Evolutionary conservation across 2,329 filamentous ascomycete genomes (phyloP), one percentile per base, ranked within the genome.

Genomic region (Colletotrichum cereale): DNA sequence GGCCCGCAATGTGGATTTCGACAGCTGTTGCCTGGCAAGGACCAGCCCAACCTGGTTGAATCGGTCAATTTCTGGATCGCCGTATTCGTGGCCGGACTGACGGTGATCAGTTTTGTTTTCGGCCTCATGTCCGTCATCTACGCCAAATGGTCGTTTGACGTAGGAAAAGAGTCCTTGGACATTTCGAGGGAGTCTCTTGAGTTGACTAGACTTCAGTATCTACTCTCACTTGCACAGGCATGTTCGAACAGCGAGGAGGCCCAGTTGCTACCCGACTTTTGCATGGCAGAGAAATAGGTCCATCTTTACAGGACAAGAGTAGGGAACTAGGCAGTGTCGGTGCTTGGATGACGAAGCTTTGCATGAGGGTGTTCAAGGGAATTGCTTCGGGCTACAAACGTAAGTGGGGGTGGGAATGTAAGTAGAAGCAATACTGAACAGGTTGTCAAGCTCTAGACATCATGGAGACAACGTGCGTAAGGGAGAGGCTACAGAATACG

Each of bases 1-100:
- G 55, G 26, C 3, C 63, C 42, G 12, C 31, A 10, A 3, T n/a
- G 31, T 7, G 53, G 63, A 2, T n/a, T 60, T 5, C 24, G 53
- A 34, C 63, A 58, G n/a, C 44, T 66, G 11, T 2, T 66, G 16
- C 62, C 62, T 1, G 34, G 31, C 14, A n/a, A 40, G 7, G 26
- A 40, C 5, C 40, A 26, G 5, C 40, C 26, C n/a, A 61, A 61
- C 21, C 7, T 66, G 24, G 8, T 61, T 0, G 64, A 66, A 11
- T 66, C 64, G 1, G 64, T 47, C 24, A 66, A 60, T 40, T 61
- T 66, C n/a, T 61, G 64, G 56, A 53, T 66, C 10, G 64, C 64
- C 4, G 21, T 34, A 5, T 47, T 66, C 5, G 47, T 66, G 3
- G 64, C 64, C 0, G 10, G 11, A 1, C 12, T 66, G 1, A 44